phyloP scores from a whole-genome alignment of 305 asterid genomes.

The Fraxinus albicans region DNA sequence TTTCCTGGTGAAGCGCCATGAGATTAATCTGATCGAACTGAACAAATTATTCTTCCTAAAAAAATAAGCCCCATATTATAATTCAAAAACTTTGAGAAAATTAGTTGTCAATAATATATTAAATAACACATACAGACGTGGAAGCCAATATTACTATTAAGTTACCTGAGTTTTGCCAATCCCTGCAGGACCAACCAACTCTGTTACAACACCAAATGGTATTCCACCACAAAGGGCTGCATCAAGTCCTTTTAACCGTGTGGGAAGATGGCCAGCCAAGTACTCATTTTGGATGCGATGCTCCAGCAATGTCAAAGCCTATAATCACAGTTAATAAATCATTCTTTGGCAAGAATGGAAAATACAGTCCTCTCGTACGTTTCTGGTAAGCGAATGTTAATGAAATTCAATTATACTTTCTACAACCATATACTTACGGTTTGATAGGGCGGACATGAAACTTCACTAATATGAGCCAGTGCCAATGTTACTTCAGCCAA shows the following conservation, averaged over 20 bases:
- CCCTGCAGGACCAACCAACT: constrained; percentile 94
- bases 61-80: not conserved
- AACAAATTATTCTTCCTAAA: not conserved
- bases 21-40: not conserved
- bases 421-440: constrained; percentile 42
- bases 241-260: constrained; percentile 71
- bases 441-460: constrained; percentile 70
- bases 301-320: constrained; percentile 74
- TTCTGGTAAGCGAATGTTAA: constrained; percentile 10
- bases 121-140: not conserved
- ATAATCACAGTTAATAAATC: constrained; percentile 21
- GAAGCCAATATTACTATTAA: not conserved
- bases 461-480: constrained; percentile 65
- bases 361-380: not conserved
- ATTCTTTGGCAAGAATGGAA: constrained; percentile 4
- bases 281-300: constrained; percentile 53
- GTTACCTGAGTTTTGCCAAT: constrained; percentile 87
- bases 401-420: not conserved
- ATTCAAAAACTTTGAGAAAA: constrained; percentile 17
- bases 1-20: not conserved
- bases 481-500: constrained; percentile 61
- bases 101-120: not conserved
- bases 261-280: constrained; percentile 82
- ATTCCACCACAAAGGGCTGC: constrained; percentile 80
- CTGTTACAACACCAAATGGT: constrained; percentile 86